phyloP scores from a whole-genome alignment of 1,139 yeast genomes.

The Geotrichum aggregatum region DNA sequence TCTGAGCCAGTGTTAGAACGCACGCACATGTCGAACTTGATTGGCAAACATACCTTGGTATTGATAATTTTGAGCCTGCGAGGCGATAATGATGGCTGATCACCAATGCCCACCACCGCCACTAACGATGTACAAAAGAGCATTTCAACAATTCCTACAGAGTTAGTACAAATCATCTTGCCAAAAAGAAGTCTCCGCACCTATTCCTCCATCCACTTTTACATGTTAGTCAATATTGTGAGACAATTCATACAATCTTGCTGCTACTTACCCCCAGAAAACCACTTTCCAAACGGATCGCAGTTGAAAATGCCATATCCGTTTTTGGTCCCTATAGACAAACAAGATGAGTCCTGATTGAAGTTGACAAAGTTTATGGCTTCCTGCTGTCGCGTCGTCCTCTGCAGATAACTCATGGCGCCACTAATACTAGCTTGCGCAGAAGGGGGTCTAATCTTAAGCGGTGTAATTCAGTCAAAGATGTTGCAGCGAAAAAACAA shows the following conservation, averaged over 20 bases:
- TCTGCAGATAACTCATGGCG: slow-evolving; percentile 11
- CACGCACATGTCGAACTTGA: neutral
- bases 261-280: slow-evolving; percentile 43
- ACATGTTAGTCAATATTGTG: neutral
- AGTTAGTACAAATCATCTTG: slow-evolving; percentile 2
- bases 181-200: neutral
- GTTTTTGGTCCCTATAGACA: slow-evolving; percentile 70
- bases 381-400: slow-evolving; percentile 17
- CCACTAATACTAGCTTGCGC: neutral
- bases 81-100: slow-evolving; percentile 73
- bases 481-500: too few relatives aligned
- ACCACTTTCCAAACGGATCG: slow-evolving; percentile 84
- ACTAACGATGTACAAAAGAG: slow-evolving; percentile 81
- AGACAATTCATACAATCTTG: neutral
- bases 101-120: slow-evolving; percentile 85
- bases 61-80: slow-evolving; percentile 76
- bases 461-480: too few relatives aligned
- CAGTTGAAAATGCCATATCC: slow-evolving; percentile 88
- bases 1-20: slow-evolving; percentile 22
- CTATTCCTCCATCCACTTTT: slow-evolving; percentile 9
- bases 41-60: slow-evolving; percentile 51
- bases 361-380: slow-evolving; percentile 60
- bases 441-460: too few relatives aligned
- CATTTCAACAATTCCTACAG: slow-evolving; percentile 70
- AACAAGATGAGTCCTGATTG: slow-evolving; percentile 87